Percentiles rank a stretch among this genome's conserved stretches.
Evolutionary conservation across 306 rosid genomes (phyloP).

Genomic region (Urtica urens): DNA sequence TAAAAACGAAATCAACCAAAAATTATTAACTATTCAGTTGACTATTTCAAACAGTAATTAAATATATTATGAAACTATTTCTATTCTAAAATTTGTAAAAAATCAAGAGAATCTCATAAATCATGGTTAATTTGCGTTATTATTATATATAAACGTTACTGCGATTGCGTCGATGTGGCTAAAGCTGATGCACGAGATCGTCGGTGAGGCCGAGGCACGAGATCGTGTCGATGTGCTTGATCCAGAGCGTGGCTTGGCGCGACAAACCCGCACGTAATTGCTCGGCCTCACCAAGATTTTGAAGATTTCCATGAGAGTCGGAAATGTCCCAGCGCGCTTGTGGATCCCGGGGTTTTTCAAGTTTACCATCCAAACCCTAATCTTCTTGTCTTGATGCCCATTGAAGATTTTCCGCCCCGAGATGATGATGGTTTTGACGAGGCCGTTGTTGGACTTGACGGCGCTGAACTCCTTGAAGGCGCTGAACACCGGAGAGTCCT

Average conservation of each 20-base stretch:
- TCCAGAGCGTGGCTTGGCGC: slow-evolving; percentile 57
- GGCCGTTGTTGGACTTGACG: slow-evolving; percentile 73
- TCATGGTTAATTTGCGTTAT: too few species aligned
- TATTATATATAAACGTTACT: too few species aligned
- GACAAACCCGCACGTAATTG: slow-evolving; percentile 51
- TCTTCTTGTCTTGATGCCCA: slow-evolving; percentile 87
- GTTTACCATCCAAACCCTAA: slow-evolving; percentile 70
- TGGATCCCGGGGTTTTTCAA: slow-evolving; percentile 38
- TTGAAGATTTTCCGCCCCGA: slow-evolving; percentile 62
- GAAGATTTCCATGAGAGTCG: slow-evolving; percentile 65
- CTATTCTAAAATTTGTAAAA: too few species aligned
- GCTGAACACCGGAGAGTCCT: slow-evolving; percentile 89
- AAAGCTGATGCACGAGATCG: too few species aligned
- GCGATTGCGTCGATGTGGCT: too few species aligned
- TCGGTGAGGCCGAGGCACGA: slow-evolving; percentile 55
- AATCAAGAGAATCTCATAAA: too few species aligned
- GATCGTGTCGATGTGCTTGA: slow-evolving; percentile 74
- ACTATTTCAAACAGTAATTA: too few species aligned
- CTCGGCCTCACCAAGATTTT: slow-evolving; percentile 68
- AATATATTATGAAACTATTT: too few species aligned
- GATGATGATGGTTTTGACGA: slow-evolving; percentile 69
- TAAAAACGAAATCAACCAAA: too few species aligned
- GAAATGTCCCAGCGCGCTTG: slow-evolving; percentile 76
- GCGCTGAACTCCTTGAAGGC: slow-evolving; percentile 58
- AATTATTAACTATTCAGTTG: too few species aligned